Percentiles rank a stretch among this genome's conserved stretches.
phyloP scores from a whole-genome alignment of 345 rosid genomes.

The Clausena lansium region DNA sequence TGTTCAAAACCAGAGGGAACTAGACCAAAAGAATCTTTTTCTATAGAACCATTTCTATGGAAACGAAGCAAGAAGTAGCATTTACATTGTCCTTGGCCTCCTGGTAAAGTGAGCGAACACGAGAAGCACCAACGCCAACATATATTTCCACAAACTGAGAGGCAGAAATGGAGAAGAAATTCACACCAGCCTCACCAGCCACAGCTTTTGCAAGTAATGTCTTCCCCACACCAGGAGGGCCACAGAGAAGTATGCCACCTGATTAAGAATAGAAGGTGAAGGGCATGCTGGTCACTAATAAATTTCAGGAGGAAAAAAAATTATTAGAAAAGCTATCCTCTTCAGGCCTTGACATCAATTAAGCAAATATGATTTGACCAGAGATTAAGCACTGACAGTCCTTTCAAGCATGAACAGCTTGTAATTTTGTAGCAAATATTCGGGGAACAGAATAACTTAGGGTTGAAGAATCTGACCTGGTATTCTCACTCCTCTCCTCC shows the following conservation, averaged over 20 bases:
- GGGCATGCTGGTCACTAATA: background rate
- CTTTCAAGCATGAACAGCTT: background rate
- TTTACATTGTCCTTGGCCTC: slow-evolving; percentile 84
- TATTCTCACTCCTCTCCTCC: slow-evolving; percentile 89
- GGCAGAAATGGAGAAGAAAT: slow-evolving; percentile 96
- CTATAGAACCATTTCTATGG: background rate
- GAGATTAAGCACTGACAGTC: background rate
- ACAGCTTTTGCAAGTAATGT: slow-evolving; percentile 94
- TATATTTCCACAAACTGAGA: slow-evolving; percentile 96
- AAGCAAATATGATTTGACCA: background rate
- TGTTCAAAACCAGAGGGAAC: background rate
- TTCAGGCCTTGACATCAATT: slow-evolving; percentile 2
- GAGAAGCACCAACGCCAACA: slow-evolving; percentile 96
- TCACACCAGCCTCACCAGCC: slow-evolving; percentile 97
- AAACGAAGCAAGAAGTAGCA: slow-evolving; percentile 16
- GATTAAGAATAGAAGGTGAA: slow-evolving; percentile 15
- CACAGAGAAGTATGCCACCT: slow-evolving; percentile 97
- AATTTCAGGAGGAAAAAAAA: background rate
- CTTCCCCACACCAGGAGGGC: slow-evolving; percentile 96
- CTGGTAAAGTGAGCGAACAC: slow-evolving; percentile 88
- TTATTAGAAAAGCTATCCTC: background rate
- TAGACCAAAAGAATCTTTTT: background rate
- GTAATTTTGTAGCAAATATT: background rate
- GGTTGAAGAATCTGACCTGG: slow-evolving; percentile 55
- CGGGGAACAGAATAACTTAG: background rate